These are phyloP conservation scores for Cornus controversa DNA, from an alignment of 148 eudicot species.

Conservation along the genomic window DNA sequence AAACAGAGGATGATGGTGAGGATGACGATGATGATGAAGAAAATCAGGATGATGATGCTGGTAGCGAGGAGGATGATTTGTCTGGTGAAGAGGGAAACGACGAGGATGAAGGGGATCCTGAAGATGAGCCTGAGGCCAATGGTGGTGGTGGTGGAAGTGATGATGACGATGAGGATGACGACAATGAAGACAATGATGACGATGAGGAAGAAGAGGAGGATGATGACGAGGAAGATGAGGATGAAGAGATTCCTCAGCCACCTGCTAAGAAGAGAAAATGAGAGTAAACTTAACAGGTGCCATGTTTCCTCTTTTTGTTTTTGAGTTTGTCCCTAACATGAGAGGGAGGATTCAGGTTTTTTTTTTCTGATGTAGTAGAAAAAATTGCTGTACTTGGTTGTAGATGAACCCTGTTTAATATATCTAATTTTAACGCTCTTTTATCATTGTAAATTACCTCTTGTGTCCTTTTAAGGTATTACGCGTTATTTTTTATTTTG, in stretches of 20 bases:
- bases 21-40: constrained; percentile 36
- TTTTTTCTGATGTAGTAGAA: too few species aligned
- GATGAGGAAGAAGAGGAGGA: constrained; percentile 46
- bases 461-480: too few species aligned
- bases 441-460: too few species aligned
- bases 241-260: constrained; percentile 27
- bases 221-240: constrained; percentile 42
- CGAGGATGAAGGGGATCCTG: constrained; percentile 27
- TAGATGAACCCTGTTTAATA: too few species aligned
- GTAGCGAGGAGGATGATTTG: constrained; percentile 28
- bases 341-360: too few species aligned
- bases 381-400: too few species aligned
- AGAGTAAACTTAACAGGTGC: not conserved
- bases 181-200: constrained; percentile 26
- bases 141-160: constrained; percentile 31
- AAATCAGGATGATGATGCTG: constrained; percentile 8
- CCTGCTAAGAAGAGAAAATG: constrained; percentile 57
- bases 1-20: constrained; percentile 43
- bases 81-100: constrained; percentile 37
- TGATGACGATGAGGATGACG: constrained; percentile 42
- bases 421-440: too few species aligned
- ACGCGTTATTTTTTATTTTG: too few species aligned
- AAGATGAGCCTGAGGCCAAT: constrained; percentile 39
- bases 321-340: too few species aligned
- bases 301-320: too few species aligned